A percentile compares a stretch with the other conserved stretches of the same genome.
Evolutionary conservation across 345 rosid species (phyloP).

Genomic region (Eucalyptus pauciflora): DNA sequence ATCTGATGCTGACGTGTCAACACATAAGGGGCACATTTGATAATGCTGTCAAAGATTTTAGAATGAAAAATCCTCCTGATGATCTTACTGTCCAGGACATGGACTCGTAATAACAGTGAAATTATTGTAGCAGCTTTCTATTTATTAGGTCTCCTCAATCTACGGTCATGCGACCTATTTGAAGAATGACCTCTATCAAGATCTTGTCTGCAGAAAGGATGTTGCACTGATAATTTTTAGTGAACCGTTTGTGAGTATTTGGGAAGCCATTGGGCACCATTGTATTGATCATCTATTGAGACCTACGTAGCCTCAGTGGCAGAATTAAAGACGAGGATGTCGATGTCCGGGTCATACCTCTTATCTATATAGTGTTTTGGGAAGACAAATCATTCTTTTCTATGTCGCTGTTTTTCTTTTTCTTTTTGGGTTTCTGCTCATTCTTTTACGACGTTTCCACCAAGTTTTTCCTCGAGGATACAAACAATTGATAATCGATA

Average conservation of each 20-base stretch:
- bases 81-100: not conserved
- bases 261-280: not conserved
- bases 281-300: not conserved
- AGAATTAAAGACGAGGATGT: not conserved
- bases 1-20: constrained; percentile 65
- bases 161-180: not conserved
- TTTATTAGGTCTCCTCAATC: not conserved
- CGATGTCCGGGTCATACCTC: not conserved
- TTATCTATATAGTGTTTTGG: not conserved
- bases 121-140: not conserved
- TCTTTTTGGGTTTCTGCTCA: not conserved
- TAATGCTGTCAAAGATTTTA: constrained; percentile 37
- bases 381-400: not conserved
- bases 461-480: not conserved
- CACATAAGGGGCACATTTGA: constrained; percentile 66
- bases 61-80: not conserved
- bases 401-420: not conserved
- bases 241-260: not conserved
- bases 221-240: not conserved
- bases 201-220: not conserved
- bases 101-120: not conserved
- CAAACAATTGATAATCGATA: not conserved
- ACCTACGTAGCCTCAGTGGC: not conserved
- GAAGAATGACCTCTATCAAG: not conserved
- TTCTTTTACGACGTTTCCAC: not conserved